phyloP scores from a whole-genome alignment of 1,284 basidiomycete species.

The Sanguinoderma infundibulare region DNA sequence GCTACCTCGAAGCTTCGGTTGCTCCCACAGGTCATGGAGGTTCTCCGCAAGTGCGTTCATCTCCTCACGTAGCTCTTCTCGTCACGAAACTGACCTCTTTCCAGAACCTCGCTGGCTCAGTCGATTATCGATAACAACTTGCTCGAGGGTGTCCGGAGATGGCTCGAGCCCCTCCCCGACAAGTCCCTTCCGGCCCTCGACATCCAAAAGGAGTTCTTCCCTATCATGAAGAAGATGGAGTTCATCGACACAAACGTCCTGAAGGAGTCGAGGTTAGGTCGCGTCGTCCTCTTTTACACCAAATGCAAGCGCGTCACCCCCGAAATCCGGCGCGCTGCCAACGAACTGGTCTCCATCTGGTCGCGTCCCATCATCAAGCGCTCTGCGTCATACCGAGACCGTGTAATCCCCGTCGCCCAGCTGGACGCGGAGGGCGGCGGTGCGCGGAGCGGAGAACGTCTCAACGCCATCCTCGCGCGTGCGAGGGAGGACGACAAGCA shows the following conservation, averaged over 20 bases:
- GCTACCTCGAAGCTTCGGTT: slow-evolving; percentile 87
- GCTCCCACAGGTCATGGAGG: slow-evolving; percentile 89
- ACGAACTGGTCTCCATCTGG: slow-evolving; percentile 87
- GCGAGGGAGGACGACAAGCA: slow-evolving; percentile 71
- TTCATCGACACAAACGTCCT: slow-evolving; percentile 91
- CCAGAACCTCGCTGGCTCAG: slow-evolving; percentile 83
- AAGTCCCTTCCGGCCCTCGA: slow-evolving; percentile 93
- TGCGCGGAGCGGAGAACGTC: slow-evolving; percentile 52
- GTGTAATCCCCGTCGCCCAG: slow-evolving; percentile 61
- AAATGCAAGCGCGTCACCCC: slow-evolving; percentile 90
- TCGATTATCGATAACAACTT: slow-evolving; percentile 96
- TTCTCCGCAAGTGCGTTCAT: slow-evolving; percentile 85
- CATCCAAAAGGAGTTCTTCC: slow-evolving; percentile 93
- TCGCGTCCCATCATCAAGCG: slow-evolving; percentile 95
- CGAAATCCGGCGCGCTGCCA: slow-evolving; percentile 80
- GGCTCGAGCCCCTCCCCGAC: slow-evolving; percentile 96
- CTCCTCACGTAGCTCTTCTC: slow-evolving; percentile 5
- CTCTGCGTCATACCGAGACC: slow-evolving; percentile 83
- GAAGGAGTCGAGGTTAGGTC: slow-evolving; percentile 92
- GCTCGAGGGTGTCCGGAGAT: slow-evolving; percentile 87
- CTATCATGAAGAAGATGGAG: slow-evolving; percentile 85
- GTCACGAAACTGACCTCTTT: slow-evolving; percentile 10
- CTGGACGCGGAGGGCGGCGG: slow-evolving; percentile 40
- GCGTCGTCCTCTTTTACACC: slow-evolving; percentile 94
- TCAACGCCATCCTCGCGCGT: slow-evolving; percentile 72